Conservation (phyloP, 768 basidiomycete genomes). For the Holtermannia corniformis region DNA sequence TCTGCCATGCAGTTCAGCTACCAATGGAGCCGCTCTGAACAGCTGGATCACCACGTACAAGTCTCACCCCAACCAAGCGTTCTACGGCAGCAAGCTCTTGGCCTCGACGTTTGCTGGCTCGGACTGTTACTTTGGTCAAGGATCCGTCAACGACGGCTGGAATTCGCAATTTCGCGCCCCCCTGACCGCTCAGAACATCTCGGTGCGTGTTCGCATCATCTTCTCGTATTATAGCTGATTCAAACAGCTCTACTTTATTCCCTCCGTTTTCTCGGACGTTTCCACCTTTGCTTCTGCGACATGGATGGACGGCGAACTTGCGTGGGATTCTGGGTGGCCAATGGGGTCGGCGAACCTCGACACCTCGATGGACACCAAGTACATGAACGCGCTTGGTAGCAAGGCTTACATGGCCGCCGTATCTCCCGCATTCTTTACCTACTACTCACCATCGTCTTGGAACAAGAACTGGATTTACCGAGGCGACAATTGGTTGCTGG, state of each 20-base stretch:
- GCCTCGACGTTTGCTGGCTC: slow-evolving; percentile 41
- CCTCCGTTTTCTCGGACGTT: slow-evolving; percentile 20
- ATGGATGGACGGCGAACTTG: slow-evolving; percentile 40
- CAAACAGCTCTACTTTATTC: slow-evolving; percentile 10
- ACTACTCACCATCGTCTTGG: slow-evolving; percentile 32
- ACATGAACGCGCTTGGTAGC: slow-evolving; percentile 25
- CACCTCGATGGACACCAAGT: slow-evolving; percentile 37
- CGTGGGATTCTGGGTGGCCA: slow-evolving; percentile 75
- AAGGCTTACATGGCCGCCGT: slow-evolving; percentile 41
- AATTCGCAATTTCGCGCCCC: slow-evolving; percentile 18
- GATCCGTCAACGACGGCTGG: slow-evolving; percentile 31
- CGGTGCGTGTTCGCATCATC: slow-evolving; percentile 50
- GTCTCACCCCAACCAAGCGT: slow-evolving; percentile 32
- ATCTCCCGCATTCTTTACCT: slow-evolving; percentile 42
- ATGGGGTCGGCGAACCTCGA: slow-evolving; percentile 42
- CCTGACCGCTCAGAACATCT: slow-evolving; percentile 5
- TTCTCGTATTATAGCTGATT: slow-evolving; percentile 45
- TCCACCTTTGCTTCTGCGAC: slow-evolving; percentile 40
- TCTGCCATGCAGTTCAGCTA: slow-evolving; percentile 20
- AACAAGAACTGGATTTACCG: slow-evolving; percentile 43
- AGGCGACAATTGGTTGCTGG: slow-evolving; percentile 40
- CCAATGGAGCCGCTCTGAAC: slow-evolving; percentile 23
- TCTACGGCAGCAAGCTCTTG: slow-evolving; percentile 35
- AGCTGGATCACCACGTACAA: slow-evolving; percentile 23
- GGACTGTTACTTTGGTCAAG: slow-evolving; percentile 40